Evolutionary conservation across 768 basidiomycete species (phyloP).

Genomic region (Kwoniella botswanensis): DNA sequence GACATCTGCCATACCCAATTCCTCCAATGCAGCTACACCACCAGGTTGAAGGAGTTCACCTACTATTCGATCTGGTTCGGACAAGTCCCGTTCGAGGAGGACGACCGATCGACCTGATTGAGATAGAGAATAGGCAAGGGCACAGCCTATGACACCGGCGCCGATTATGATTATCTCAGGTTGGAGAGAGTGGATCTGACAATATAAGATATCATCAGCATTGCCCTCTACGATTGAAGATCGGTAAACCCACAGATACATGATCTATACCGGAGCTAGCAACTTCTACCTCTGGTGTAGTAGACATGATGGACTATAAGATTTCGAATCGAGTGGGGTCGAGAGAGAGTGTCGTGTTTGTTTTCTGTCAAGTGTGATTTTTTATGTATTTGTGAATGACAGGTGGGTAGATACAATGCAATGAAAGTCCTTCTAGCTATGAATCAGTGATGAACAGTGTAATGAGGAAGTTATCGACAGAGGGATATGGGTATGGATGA

Average conservation of each 20-base stretch:
- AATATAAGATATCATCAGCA: neutral
- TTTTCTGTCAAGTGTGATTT: neutral
- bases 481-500: neutral
- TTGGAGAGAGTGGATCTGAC: constrained; percentile 35
- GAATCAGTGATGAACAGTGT: no score
- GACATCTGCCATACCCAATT: constrained; percentile 75
- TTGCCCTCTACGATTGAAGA: neutral
- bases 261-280: constrained; percentile 13
- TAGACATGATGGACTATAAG: constrained; percentile 9
- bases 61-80: constrained; percentile 94
- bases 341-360: neutral
- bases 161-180: constrained; percentile 76
- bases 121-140: constrained; percentile 84
- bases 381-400: no score
- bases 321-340: neutral
- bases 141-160: constrained; percentile 85
- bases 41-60: constrained; percentile 96
- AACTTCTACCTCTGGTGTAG: constrained; percentile 21
- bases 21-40: constrained; percentile 74
- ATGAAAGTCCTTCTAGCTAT: no score
- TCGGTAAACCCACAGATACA: constrained; percentile 17
- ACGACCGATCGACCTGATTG: constrained; percentile 73
- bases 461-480: no score
- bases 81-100: constrained; percentile 85
- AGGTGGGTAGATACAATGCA: no score